These are phyloP conservation scores for Colletotrichum somersetense DNA, from an alignment of 2,329 filamentous ascomycete genomes.

Conservation along the genomic window DNA sequence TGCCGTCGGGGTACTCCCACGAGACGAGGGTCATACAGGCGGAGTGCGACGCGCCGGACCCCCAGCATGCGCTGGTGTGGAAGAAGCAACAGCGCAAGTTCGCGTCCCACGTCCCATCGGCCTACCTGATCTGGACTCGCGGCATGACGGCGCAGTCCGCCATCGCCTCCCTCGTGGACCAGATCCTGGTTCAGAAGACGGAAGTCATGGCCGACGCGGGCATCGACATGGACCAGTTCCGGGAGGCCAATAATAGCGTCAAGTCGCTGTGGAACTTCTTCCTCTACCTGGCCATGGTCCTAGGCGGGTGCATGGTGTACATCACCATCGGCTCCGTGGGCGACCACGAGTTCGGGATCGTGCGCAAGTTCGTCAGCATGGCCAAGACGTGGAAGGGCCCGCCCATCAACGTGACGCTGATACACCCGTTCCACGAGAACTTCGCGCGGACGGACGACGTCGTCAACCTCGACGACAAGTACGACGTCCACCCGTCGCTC, in stretches of 20 bases:
- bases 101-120: conserved; percentile 43
- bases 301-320: conserved; percentile 46
- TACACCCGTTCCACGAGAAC: conserved; percentile 46
- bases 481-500: conserved; percentile 47
- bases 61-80: conserved; percentile 47
- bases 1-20: conserved; percentile 44
- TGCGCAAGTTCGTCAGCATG: conserved; percentile 45
- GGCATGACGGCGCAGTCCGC: conserved; percentile 48
- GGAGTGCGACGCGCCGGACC: conserved; percentile 48
- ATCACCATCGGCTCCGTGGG: conserved; percentile 47
- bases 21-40: conserved; percentile 45
- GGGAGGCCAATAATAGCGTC: conserved; percentile 42
- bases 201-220: conserved; percentile 42
- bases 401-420: conserved; percentile 46
- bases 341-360: conserved; percentile 46
- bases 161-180: conserved; percentile 46
- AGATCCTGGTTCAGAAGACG: conserved; percentile 47
- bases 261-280: conserved; percentile 45
- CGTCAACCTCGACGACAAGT: conserved; percentile 47
- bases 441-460: conserved; percentile 43
- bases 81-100: conserved; percentile 43
- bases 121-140: conserved; percentile 47
- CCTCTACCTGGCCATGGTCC: conserved; percentile 37
- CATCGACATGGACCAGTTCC: conserved; percentile 43
- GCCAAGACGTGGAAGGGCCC: conserved; percentile 45